These are phyloP conservation scores for Edaphochlamys debaryana DNA, from an alignment of 139 green algal species.

Conservation along the genomic window DNA sequence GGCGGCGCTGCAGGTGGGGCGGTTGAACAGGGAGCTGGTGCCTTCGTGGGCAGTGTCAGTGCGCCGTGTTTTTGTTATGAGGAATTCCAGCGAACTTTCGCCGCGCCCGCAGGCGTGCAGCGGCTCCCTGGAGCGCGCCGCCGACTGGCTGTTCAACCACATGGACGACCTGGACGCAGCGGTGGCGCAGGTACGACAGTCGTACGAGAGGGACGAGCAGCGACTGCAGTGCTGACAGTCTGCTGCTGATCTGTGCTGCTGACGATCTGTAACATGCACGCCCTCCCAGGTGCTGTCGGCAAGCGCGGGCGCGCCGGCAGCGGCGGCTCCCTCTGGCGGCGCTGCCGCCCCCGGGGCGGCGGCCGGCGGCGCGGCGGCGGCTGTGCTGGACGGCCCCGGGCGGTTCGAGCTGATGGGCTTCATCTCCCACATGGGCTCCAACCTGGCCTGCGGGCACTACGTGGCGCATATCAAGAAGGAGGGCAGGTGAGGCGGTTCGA, in stretches of 20 bases:
- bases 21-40: not conserved
- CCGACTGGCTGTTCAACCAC: conserved; percentile 94
- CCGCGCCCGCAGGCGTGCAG: conserved; percentile 70
- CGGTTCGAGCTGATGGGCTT: conserved; percentile 91
- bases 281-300: conserved; percentile 18
- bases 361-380: conserved; percentile 1
- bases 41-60: no score
- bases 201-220: no score
- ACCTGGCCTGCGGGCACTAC: conserved; percentile 96
- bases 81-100: no score
- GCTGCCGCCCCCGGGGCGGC: not conserved
- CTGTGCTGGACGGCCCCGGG: conserved; percentile 71
- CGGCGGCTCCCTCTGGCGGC: not conserved
- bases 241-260: no score
- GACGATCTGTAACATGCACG: no score
- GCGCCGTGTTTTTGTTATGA: not conserved
- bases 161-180: conserved; percentile 84
- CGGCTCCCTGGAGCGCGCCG: conserved; percentile 89
- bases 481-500: conserved; percentile 6
- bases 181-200: conserved; percentile 51
- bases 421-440: conserved; percentile 94
- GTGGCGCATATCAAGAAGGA: conserved; percentile 92
- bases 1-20: conserved; percentile 63
- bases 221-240: no score
- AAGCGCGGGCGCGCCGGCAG: not conserved